Percentiles rank a stretch among this genome's conserved stretches.
phyloP scores from a whole-genome alignment of 2,329 filamentous ascomycete genomes.

The Proliferodiscus dingleyae region DNA sequence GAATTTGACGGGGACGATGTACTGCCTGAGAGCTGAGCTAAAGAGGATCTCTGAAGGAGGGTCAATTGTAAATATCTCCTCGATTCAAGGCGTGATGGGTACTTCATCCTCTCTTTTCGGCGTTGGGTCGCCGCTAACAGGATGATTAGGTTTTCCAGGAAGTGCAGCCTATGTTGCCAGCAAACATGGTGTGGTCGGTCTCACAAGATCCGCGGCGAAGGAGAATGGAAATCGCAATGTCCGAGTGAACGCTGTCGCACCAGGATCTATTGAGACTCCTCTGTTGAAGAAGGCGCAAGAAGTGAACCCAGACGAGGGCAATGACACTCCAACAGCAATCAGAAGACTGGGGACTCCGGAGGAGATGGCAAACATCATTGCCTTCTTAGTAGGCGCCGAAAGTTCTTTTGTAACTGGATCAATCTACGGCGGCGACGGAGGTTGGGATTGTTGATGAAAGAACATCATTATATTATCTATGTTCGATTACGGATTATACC shows the following conservation, averaged over 20 bases:
- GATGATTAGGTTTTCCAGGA: constrained; percentile 26
- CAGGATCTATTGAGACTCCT: constrained; percentile 45
- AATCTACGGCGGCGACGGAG: constrained; percentile 28
- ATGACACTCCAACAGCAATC: constrained; percentile 35
- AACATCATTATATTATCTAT: background rate
- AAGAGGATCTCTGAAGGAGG: constrained; percentile 36
- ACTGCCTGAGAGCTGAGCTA: constrained; percentile 35
- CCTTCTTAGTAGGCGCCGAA: constrained; percentile 40
- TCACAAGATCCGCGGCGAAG: constrained; percentile 36
- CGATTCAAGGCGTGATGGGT: constrained; percentile 46
- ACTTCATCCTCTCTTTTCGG: constrained; percentile 9
- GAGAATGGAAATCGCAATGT: constrained; percentile 36
- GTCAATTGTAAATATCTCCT: constrained; percentile 38
- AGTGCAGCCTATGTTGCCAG: constrained; percentile 34
- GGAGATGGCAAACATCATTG: constrained; percentile 39
- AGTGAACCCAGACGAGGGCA: constrained; percentile 15
- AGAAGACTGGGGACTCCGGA: constrained; percentile 42
- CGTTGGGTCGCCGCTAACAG: constrained; percentile 32
- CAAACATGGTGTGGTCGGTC: constrained; percentile 38
- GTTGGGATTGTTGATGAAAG: constrained; percentile 22
- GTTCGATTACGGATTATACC: background rate
- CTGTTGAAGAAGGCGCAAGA: constrained; percentile 38
- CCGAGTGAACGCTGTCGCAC: constrained; percentile 33
- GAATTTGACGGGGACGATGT: constrained; percentile 36
- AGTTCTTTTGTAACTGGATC: constrained; percentile 26